phyloP scores from a whole-genome alignment of 1,284 basidiomycete species.

The Trichosporon asahii region DNA sequence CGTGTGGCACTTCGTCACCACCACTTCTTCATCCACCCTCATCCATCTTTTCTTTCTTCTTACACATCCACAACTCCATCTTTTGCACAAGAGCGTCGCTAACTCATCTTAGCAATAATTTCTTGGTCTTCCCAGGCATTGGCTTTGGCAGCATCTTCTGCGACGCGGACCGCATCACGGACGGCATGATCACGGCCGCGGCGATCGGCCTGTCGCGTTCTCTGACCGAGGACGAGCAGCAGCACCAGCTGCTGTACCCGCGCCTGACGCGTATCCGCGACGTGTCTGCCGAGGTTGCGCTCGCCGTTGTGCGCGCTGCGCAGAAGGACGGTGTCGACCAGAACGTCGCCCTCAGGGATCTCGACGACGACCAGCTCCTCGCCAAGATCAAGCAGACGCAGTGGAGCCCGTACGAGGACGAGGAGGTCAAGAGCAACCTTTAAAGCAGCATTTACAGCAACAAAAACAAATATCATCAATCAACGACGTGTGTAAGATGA shows the following conservation, averaged over 20 bases:
- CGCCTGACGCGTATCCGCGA: slow-evolving; percentile 74
- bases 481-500: slow-evolving; percentile 7
- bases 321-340: slow-evolving; percentile 61
- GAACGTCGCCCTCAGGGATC: slow-evolving; percentile 27
- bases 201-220: slow-evolving; percentile 71
- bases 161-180: slow-evolving; percentile 41
- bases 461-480: not conserved
- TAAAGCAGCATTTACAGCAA: slow-evolving; percentile 5
- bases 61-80: no score
- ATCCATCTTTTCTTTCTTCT: no score
- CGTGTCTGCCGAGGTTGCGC: slow-evolving; percentile 71
- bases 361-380: slow-evolving; percentile 34
- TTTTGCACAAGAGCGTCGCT: no score
- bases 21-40: not conserved
- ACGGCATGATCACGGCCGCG: slow-evolving; percentile 55
- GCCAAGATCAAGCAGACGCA: slow-evolving; percentile 34
- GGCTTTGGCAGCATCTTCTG: slow-evolving; percentile 76
- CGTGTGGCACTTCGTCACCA: not conserved
- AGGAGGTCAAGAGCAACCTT: slow-evolving; percentile 11
- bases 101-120: slow-evolving; percentile 34
- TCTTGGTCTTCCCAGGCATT: slow-evolving; percentile 58
- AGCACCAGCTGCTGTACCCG: slow-evolving; percentile 67
- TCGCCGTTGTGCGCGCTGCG: slow-evolving; percentile 69
- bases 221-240: slow-evolving; percentile 68
- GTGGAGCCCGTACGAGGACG: slow-evolving; percentile 31